Base-by-base conservation (phyloP, 805 yeast species). In the Pichia paraexigua region DNA sequence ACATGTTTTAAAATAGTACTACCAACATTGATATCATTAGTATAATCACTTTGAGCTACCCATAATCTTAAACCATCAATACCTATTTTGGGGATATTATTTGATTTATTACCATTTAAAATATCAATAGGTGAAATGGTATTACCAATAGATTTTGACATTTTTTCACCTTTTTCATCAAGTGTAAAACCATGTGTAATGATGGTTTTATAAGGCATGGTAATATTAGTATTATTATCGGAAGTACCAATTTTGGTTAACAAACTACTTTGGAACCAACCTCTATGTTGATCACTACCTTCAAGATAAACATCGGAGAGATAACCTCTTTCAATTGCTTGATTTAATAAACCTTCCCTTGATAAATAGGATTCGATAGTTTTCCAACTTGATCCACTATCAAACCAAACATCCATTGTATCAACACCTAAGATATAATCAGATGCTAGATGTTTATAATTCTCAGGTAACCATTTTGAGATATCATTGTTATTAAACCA, bases 401-500 rank as follows among this genome's bases (percentile, higher is more conserved):
- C 99, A 70, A 94, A 92, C 99, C 99, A 94, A 20, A 94, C 99
- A 68, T 94, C 99, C 90, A 94, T 86, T 0, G 99, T 94, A 59
- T 94, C 99, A 43, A 73, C 77, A 1, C 96, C 92, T 60, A 87
- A 85, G 24, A 62, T 61, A 56, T 74, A 85, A 2, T 71, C 59
- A 2, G 59, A 50, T 0, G 81, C 83, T 28, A 70, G 60, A 18
- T 60, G 65, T 25, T 71, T 66, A 50, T 71, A 70, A 2, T 67
- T 58, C 2, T 71, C 72, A 6, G 97, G 97, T 17, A 94, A 65
- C 97, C 97, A 94, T 54, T 79, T 74, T 6, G 68, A 55, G 44
- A 83, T 70, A 45, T 78, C 77, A 3, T 39, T 46, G 1, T 46
- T 46, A 2, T 46, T 37, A 68, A 92, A 92, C 99, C 99, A 94